Conservation (phyloP, 805 yeast species). For the Saccharomycopsis malanga region DNA sequence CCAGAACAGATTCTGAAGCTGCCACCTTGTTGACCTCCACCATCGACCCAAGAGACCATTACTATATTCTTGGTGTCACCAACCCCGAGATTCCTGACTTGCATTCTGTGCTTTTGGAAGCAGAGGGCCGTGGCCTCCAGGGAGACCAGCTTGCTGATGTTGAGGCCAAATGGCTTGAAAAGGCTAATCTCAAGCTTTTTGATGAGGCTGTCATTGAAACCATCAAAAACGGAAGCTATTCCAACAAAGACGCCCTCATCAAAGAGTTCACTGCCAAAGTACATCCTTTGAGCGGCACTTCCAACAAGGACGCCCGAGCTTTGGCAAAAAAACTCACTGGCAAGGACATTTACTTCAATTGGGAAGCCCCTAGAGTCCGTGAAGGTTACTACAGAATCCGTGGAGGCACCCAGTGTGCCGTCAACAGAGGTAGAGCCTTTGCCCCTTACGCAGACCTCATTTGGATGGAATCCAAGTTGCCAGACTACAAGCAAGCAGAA, state of each 20-base stretch:
- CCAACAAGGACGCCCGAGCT: constrained; percentile 72
- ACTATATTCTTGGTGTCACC: constrained; percentile 84
- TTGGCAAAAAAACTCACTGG: constrained; percentile 73
- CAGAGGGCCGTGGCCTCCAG: constrained; percentile 65
- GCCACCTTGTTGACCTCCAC: constrained; percentile 92
- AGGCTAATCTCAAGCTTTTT: constrained; percentile 82
- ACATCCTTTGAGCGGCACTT: constrained; percentile 66
- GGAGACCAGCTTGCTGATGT: constrained; percentile 65
- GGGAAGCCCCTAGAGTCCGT: constrained; percentile 92
- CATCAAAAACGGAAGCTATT: constrained; percentile 51
- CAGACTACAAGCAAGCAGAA: constrained; percentile 87
- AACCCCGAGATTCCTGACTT: constrained; percentile 73
- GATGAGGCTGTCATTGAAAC: constrained; percentile 86
- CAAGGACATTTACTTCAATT: constrained; percentile 73
- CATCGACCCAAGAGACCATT: constrained; percentile 91
- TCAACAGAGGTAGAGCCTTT: constrained; percentile 91
- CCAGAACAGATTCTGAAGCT: constrained; percentile 97
- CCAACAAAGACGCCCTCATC: constrained; percentile 58
- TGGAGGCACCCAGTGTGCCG: constrained; percentile 97
- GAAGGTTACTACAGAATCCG: constrained; percentile 95
- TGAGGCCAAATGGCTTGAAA: constrained; percentile 75
- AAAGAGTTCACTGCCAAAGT: constrained; percentile 59
- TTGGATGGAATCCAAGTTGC: constrained; percentile 98
- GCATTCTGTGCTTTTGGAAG: constrained; percentile 70
- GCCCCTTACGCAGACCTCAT: constrained; percentile 93